These are phyloP conservation scores for Chaetoceros muelleri DNA, from an alignment of 108 stramenopile genomes.

Conservation along the genomic window DNA sequence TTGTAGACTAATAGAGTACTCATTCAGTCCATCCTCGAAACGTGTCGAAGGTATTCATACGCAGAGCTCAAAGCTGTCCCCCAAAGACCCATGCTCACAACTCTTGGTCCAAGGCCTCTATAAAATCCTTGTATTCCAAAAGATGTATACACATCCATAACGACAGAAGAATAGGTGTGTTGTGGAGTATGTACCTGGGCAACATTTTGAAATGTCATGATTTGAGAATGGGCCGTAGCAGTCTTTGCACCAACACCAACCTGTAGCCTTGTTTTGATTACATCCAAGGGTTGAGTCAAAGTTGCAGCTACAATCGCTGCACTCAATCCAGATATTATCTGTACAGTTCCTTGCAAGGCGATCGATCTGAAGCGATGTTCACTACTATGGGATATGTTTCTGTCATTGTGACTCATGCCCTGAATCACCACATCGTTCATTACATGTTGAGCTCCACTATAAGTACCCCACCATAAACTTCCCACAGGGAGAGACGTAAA, in stretches of 20 bases:
- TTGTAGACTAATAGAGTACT: no score
- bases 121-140: slow-evolving; percentile 44
- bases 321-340: slow-evolving; percentile 28
- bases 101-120: slow-evolving; percentile 32
- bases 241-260: slow-evolving; percentile 6
- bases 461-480: slow-evolving; percentile 41
- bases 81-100: neutral
- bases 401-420: neutral
- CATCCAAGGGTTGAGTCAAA: slow-evolving; percentile 35
- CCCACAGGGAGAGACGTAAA: slow-evolving; percentile 39
- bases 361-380: no score
- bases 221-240: neutral
- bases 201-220: neutral
- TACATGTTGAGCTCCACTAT: slow-evolving; percentile 25
- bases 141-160: neutral
- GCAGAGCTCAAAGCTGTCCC: neutral
- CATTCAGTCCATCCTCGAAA: neutral
- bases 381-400: no score
- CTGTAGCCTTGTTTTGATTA: slow-evolving; percentile 37
- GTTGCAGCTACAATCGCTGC: slow-evolving; percentile 26
- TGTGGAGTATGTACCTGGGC: no score
- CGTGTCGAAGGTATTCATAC: neutral
- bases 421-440: neutral
- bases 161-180: neutral
- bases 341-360: slow-evolving; percentile 13